A percentile compares a stretch with the other conserved stretches of the same genome.
These are phyloP conservation scores for Carnegiea gigantea DNA, from an alignment of 179 eudicot species.

Conservation along the genomic window DNA sequence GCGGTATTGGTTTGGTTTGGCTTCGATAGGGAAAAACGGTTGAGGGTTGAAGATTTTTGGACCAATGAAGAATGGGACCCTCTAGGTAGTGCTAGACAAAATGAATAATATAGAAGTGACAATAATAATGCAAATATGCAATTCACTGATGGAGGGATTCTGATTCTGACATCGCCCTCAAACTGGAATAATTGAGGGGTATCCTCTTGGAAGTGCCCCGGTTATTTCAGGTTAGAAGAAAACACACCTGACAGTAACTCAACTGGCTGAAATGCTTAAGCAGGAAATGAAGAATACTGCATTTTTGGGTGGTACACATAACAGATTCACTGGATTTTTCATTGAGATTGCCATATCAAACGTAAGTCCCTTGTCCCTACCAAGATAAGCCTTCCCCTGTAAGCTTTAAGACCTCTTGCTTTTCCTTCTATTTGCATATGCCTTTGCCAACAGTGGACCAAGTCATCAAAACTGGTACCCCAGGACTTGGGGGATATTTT, in stretches of 20 bases:
- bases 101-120: neutral
- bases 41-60: too few species aligned
- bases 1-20: too few species aligned
- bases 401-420: neutral
- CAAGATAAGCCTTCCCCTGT: constrained; percentile 1
- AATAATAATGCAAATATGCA: constrained; percentile 1
- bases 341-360: neutral
- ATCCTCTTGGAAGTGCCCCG: neutral
- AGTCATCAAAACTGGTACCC: neutral
- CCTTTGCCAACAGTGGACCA: neutral
- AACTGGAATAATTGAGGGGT: neutral
- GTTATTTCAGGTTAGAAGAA: neutral
- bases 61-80: constrained; percentile 16
- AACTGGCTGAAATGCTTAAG: neutral
- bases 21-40: too few species aligned
- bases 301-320: neutral
- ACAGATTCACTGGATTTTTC: neutral
- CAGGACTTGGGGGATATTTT: too few species aligned
- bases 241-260: neutral
- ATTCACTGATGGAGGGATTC: neutral
- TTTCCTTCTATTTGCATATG: neutral
- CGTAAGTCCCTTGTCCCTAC: neutral
- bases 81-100: constrained; percentile 15
- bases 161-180: neutral
- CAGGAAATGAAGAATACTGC: constrained; percentile 6